phyloP scores from a whole-genome alignment of 2,329 filamentous ascomycete species.

The Trematosphaeria pertusa region DNA sequence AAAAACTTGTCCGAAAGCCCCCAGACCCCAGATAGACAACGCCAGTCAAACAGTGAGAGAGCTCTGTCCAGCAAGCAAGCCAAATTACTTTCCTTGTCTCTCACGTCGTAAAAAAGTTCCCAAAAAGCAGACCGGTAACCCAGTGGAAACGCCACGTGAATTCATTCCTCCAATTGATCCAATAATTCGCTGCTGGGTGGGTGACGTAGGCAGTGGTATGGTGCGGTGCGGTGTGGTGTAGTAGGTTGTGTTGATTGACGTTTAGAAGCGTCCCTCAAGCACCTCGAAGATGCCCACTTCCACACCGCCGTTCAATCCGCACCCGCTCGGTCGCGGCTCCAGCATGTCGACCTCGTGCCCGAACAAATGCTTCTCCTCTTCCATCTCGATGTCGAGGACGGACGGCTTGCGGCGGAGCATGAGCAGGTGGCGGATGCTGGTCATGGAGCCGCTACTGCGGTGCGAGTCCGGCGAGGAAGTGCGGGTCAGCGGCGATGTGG shows the following conservation, averaged over 20 bases:
- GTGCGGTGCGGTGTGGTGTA: no score
- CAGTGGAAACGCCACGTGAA: no score
- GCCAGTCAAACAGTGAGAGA: no score
- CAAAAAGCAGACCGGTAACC: no score
- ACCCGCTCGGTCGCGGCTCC: conserved; percentile 38
- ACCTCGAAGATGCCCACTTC: conserved; percentile 49
- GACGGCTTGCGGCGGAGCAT: conserved; percentile 42
- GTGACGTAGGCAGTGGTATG: no score
- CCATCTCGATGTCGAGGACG: conserved; percentile 45
- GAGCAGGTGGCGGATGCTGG: conserved; percentile 39
- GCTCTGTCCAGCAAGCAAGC: no score
- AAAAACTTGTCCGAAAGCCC: not conserved
- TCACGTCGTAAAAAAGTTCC: no score
- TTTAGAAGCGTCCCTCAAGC: conserved; percentile 39
- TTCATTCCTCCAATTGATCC: no score
- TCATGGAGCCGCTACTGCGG: conserved; percentile 31
- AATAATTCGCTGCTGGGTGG: no score
- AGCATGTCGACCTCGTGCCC: conserved; percentile 37
- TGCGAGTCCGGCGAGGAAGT: conserved; percentile 36
- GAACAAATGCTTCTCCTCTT: conserved; percentile 42
- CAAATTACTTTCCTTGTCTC: no score
- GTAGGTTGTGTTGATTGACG: no score
- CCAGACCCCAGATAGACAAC: no score
- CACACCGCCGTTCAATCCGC: conserved; percentile 10
- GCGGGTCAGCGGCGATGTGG: conserved; percentile 39